Conservation (phyloP, 208 protist species). For the Crithidia acanthocephali region DNA sequence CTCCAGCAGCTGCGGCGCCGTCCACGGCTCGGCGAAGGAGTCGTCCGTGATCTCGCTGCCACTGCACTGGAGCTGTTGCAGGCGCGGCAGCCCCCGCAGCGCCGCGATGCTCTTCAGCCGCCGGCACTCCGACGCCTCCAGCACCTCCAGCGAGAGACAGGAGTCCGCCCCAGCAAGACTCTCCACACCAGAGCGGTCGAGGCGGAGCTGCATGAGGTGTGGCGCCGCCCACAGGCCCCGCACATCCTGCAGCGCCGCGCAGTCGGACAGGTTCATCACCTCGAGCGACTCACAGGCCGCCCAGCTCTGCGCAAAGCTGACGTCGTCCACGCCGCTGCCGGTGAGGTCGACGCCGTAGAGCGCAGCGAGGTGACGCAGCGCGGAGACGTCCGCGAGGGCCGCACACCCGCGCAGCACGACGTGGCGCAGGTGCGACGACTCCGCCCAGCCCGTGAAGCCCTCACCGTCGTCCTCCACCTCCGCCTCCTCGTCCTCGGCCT, state of each 20-base stretch:
- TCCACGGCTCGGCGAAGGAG: constrained; percentile 31
- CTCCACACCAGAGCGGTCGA: constrained; percentile 7
- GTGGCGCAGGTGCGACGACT: constrained; percentile 19
- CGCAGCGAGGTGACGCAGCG: constrained; percentile 26
- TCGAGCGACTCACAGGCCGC: constrained; percentile 17
- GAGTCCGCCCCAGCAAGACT: background rate
- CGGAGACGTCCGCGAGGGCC: constrained; percentile 30
- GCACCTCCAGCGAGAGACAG: constrained; percentile 21
- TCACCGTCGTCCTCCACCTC: constrained; percentile 7
- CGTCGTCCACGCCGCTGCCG: constrained; percentile 21
- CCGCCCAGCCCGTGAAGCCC: constrained; percentile 7
- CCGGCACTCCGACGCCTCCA: constrained; percentile 23
- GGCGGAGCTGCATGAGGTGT: constrained; percentile 21
- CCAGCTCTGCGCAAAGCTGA: constrained; percentile 21
- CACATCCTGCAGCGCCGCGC: constrained; percentile 10
- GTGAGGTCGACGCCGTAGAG: constrained; percentile 38
- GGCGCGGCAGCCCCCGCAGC: constrained; percentile 21
- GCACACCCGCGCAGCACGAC: constrained; percentile 37
- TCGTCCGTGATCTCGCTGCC: constrained; percentile 18
- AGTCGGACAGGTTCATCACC: constrained; percentile 14
- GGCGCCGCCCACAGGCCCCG: constrained; percentile 17
- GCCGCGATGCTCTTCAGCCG: constrained; percentile 11
- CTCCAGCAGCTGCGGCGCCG: constrained; percentile 32
- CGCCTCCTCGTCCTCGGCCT: background rate
- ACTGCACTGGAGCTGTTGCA: constrained; percentile 33